Evolutionary conservation across 305 asterid genomes (phyloP).

Genomic region (Rubia peregrina): DNA sequence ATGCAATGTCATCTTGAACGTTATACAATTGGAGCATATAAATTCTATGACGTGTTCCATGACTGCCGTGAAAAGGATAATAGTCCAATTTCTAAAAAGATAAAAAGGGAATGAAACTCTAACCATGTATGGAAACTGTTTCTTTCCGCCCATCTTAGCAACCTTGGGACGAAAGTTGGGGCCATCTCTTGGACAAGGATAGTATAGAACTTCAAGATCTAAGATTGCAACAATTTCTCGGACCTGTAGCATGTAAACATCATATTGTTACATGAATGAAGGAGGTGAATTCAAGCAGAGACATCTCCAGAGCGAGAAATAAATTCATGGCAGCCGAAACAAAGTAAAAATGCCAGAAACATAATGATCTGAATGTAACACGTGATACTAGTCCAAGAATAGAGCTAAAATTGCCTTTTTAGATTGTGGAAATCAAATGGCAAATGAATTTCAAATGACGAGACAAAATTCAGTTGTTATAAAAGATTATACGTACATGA

Average conservation of each 20-base stretch:
- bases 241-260: conserved; percentile 42
- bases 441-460: not conserved
- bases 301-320: no score
- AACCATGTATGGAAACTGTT: conserved; percentile 83
- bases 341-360: no score
- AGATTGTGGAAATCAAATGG: not conserved
- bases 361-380: no score
- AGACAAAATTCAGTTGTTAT: not conserved
- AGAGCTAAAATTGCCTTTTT: no score
- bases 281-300: not conserved
- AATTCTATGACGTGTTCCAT: not conserved
- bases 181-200: conserved; percentile 91
- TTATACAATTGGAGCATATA: not conserved
- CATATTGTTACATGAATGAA: conserved; percentile 1
- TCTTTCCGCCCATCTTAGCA: conserved; percentile 77
- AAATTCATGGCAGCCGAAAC: no score
- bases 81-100: not conserved
- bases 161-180: conserved; percentile 79
- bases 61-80: not conserved
- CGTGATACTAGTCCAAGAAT: no score
- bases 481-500: not conserved
- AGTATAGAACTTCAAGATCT: conserved; percentile 84
- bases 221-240: conserved; percentile 75
- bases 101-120: conserved; percentile 14
- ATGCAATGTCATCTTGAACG: not conserved